A percentile compares a stretch with the other conserved stretches of the same genome.
These are phyloP conservation scores for Trypanosoma rangeli DNA, from an alignment of 208 protist species.

Conservation along the genomic window DNA sequence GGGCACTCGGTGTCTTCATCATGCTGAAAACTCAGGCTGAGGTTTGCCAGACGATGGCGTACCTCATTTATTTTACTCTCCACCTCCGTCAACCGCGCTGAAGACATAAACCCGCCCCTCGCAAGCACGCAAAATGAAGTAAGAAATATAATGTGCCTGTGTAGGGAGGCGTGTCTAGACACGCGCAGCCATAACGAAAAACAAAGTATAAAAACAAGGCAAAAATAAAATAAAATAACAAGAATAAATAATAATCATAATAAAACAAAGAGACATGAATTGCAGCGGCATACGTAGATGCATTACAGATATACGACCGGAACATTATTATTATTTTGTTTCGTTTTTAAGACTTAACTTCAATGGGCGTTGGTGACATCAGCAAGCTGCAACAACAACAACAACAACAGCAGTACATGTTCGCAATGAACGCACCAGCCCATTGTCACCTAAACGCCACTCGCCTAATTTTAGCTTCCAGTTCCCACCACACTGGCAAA, in stretches of 20 bases:
- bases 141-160: not conserved
- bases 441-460: constrained; percentile 12
- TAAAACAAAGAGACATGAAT: not conserved
- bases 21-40: constrained; percentile 16
- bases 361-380: not conserved
- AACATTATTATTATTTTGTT: not conserved
- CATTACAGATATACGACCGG: not conserved
- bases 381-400: no score
- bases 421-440: not conserved
- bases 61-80: constrained; percentile 34
- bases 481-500: constrained; percentile 65
- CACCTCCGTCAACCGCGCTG: constrained; percentile 17
- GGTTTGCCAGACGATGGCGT: constrained; percentile 24
- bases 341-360: not conserved
- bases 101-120: constrained; percentile 17
- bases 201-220: not conserved
- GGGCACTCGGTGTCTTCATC: not conserved
- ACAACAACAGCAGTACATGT: no score
- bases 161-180: no score
- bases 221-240: constrained; percentile 3
- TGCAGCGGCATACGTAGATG: not conserved
- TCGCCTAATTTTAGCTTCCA: constrained; percentile 32
- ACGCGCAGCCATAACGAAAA: not conserved
- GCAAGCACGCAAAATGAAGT: constrained; percentile 1
- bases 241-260: not conserved